These are phyloP conservation scores for Bocquillonia castaneifolia DNA, from an alignment of 441 rosid species.

Conservation along the genomic window DNA sequence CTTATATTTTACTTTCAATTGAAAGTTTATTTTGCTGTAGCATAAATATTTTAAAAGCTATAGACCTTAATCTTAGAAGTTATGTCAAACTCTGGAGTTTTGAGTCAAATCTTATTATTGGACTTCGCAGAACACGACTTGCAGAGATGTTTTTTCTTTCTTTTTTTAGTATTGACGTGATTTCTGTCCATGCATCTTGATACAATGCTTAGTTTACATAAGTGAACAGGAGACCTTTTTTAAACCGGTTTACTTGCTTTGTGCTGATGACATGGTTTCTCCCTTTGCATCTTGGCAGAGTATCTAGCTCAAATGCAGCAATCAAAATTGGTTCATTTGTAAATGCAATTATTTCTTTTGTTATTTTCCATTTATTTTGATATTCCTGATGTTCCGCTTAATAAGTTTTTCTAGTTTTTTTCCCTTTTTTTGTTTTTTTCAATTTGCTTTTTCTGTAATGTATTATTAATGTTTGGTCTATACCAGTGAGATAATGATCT, in stretches of 20 bases:
- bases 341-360: background rate
- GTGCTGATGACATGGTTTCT: background rate
- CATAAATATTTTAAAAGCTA: slow-evolving; percentile 4
- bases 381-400: background rate
- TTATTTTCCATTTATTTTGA: background rate
- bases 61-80: background rate
- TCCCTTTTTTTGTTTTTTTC: too few relatives aligned
- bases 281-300: background rate
- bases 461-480: slow-evolving; percentile 10
- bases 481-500: slow-evolving; percentile 26
- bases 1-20: background rate
- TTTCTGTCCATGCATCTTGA: too few relatives aligned
- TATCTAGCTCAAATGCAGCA: background rate
- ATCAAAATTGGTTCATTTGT: background rate
- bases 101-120: background rate
- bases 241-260: background rate
- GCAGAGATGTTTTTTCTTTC: background rate
- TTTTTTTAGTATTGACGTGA: too few relatives aligned
- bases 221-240: too few relatives aligned
- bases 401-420: background rate
- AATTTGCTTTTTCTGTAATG: background rate
- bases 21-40: background rate
- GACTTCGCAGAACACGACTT: background rate
- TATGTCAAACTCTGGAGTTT: background rate
- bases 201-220: too few relatives aligned